Evolutionary conservation across 108 stramenopile species (phyloP).

Genomic region (Fragilaria crotonensis): DNA sequence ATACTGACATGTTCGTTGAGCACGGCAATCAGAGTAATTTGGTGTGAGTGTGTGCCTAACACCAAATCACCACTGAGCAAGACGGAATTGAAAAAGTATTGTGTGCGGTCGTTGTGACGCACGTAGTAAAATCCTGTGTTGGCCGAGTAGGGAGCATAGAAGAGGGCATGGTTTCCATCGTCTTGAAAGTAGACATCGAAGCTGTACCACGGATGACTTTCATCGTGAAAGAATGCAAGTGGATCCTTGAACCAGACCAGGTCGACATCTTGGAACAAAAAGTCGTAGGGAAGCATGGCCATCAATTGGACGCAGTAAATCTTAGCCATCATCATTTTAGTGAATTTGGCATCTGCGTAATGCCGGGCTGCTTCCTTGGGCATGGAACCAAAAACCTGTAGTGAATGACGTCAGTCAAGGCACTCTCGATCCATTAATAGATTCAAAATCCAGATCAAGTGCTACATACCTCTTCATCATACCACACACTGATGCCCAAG

Average conservation of each 20-base stretch:
- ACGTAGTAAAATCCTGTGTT: slow-evolving; percentile 82
- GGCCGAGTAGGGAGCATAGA: slow-evolving; percentile 56
- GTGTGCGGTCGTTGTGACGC: slow-evolving; percentile 57
- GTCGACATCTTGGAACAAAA: slow-evolving; percentile 82
- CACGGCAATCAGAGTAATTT: slow-evolving; percentile 62
- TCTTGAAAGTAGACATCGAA: slow-evolving; percentile 72
- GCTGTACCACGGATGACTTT: slow-evolving; percentile 1
- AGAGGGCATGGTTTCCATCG: slow-evolving; percentile 66
- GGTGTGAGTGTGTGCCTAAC: slow-evolving; percentile 53
- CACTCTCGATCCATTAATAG: slow-evolving; percentile 2
- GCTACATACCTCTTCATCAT: slow-evolving; percentile 56
- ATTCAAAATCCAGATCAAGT: background rate
- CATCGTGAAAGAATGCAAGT: slow-evolving; percentile 24
- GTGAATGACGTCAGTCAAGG: slow-evolving; percentile 2
- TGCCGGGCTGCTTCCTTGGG: slow-evolving; percentile 44
- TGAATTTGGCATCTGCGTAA: slow-evolving; percentile 71
- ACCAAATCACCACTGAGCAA: slow-evolving; percentile 63
- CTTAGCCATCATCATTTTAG: slow-evolving; percentile 83
- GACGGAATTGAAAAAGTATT: slow-evolving; percentile 61
- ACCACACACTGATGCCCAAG: slow-evolving; percentile 61
- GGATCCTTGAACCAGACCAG: slow-evolving; percentile 50
- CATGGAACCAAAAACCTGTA: slow-evolving; percentile 43
- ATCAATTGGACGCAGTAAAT: slow-evolving; percentile 63
- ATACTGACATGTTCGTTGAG: slow-evolving; percentile 65
- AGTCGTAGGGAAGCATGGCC: slow-evolving; percentile 56